Percentiles rank a stretch among this genome's conserved stretches.
Evolutionary conservation across 2,329 filamentous ascomycete species (phyloP).

Genomic region (Cercospora sp.): DNA sequence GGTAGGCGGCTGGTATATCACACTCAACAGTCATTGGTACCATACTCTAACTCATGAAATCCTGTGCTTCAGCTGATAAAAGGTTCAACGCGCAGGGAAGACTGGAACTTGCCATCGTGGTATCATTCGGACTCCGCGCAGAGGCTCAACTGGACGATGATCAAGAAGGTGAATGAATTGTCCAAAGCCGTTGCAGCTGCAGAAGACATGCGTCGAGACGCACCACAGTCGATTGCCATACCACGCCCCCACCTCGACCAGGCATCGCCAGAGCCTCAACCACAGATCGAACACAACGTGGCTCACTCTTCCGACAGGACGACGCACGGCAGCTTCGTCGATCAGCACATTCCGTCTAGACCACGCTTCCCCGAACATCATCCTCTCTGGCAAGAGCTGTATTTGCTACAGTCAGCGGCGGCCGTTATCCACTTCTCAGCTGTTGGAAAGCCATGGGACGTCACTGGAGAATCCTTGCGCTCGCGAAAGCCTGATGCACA

Average conservation of each 20-base stretch:
- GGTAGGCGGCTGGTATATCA: constrained; percentile 28
- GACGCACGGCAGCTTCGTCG: not conserved
- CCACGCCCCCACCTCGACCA: not conserved
- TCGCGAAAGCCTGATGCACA: constrained; percentile 28
- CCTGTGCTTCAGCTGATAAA: not conserved
- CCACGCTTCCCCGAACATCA: constrained; percentile 26
- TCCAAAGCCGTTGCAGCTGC: not conserved
- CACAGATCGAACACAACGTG: not conserved
- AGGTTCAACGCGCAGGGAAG: constrained; percentile 19
- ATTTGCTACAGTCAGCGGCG: constrained; percentile 25
- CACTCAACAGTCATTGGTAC: constrained; percentile 35
- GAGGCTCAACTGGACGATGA: constrained; percentile 22
- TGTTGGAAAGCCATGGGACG: constrained; percentile 34
- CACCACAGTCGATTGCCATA: not conserved
- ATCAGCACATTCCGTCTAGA: not conserved
- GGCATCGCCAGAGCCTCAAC: not conserved
- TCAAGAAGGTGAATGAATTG: constrained; percentile 22
- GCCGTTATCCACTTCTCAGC: constrained; percentile 35
- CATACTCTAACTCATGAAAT: too few relatives aligned
- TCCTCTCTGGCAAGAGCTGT: constrained; percentile 25
- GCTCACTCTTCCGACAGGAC: not conserved
- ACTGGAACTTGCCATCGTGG: constrained; percentile 37
- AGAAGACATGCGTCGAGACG: not conserved
- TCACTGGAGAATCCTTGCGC: constrained; percentile 13
- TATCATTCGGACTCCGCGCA: constrained; percentile 21